Conservation (phyloP, 805 yeast species). For the Nakazawaea laoshanensis region DNA sequence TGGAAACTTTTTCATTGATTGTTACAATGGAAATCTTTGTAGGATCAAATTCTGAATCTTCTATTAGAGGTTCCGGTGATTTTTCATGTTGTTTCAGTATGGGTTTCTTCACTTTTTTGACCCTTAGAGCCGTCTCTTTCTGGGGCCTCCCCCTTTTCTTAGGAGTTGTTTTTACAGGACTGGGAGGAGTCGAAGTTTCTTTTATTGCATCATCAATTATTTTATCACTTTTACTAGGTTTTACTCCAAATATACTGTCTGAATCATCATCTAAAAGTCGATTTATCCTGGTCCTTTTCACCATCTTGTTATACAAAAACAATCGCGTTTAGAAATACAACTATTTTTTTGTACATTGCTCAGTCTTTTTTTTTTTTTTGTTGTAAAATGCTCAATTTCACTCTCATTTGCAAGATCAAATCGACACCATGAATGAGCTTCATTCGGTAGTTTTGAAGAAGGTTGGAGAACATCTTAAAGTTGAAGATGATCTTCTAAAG, state of each 20-base stretch:
- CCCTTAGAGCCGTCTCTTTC: too few relatives aligned
- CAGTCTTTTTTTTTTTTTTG: not conserved
- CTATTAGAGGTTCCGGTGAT: too few relatives aligned
- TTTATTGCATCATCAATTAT: too few relatives aligned
- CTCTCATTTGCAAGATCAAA: not conserved
- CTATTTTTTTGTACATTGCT: not conserved
- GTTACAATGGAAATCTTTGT: constrained; percentile 4
- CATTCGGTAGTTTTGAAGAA: constrained; percentile 13
- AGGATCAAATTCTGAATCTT: constrained; percentile 1
- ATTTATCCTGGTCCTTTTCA: too few relatives aligned
- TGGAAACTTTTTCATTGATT: constrained; percentile 3
- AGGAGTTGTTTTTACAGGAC: not conserved
- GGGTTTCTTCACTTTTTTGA: too few relatives aligned
- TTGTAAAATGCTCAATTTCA: not conserved
- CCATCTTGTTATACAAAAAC: too few relatives aligned
- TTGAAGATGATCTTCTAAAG: constrained; percentile 41
- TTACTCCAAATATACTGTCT: too few relatives aligned
- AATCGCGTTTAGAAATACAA: too few relatives aligned
- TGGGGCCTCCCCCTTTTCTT: not conserved
- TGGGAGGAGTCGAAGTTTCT: not conserved
- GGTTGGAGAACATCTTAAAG: constrained; percentile 17
- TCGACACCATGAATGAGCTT: not conserved
- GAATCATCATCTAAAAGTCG: too few relatives aligned
- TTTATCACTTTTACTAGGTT: too few relatives aligned
- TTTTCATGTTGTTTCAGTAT: too few relatives aligned